phyloP scores from a whole-genome alignment of 495 filamentous ascomycete species.

The Aspergillus biplanus region DNA sequence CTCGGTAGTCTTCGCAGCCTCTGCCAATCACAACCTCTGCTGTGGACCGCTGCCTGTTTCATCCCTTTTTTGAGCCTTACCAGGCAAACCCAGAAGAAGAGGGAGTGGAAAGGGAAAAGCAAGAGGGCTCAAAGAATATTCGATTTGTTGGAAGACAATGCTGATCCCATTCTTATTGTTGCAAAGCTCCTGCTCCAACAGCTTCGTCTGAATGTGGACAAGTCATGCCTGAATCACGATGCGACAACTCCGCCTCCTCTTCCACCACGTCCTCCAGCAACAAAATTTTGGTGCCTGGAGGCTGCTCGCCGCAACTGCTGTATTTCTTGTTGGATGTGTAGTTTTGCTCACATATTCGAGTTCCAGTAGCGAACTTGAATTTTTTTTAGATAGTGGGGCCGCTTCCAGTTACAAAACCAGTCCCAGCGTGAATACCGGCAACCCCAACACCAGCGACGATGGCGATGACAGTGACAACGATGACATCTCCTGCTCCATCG shows the following conservation, averaged over 20 bases:
- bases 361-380: not conserved
- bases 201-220: not conserved
- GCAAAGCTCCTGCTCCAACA: not conserved
- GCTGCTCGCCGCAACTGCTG: conserved; percentile 11
- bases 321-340: conserved; percentile 8
- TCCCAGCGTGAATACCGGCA: not conserved
- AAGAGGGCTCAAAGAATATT: not conserved
- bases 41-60: conserved; percentile 14
- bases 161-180: not conserved
- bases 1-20: not conserved
- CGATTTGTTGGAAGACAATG: not conserved
- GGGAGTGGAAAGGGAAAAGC: not conserved
- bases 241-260: conserved; percentile 19
- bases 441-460: not conserved
- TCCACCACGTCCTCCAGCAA: conserved; percentile 15
- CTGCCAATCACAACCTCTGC: conserved; percentile 14
- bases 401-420: not conserved
- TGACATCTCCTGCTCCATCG: conserved; percentile 21
- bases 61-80: conserved; percentile 18
- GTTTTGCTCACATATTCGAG: conserved; percentile 16
- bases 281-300: conserved; percentile 8
- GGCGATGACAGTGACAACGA: conserved; percentile 5
- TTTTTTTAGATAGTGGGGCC: not conserved
- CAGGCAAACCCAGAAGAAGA: not conserved
- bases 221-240: conserved; percentile 16